These are phyloP conservation scores for Aspergillus luchuensis DNA, from an alignment of 2,329 filamentous ascomycete species.

Conservation along the genomic window DNA sequence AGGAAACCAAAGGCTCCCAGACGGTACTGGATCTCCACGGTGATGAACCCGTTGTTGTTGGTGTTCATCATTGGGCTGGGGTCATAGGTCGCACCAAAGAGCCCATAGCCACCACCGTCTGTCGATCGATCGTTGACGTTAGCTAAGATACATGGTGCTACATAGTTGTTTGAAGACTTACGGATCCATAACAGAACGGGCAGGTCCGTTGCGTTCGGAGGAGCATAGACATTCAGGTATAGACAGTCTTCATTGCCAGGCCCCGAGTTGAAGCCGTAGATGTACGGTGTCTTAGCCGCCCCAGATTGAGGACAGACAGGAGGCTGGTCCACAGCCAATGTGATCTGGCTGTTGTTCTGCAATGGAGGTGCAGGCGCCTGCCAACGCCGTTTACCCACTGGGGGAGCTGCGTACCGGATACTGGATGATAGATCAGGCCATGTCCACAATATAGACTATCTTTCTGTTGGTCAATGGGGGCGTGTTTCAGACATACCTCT, in stretches of 20 bases:
- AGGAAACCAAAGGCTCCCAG: constrained; percentile 23
- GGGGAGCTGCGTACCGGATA: constrained; percentile 40
- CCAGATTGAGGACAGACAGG: constrained; percentile 38
- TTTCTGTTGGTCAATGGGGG: constrained; percentile 10
- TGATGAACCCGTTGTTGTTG: constrained; percentile 53
- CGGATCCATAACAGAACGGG: constrained; percentile 40
- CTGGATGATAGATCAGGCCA: constrained; percentile 18
- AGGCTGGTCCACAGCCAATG: constrained; percentile 30
- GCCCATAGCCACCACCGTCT: constrained; percentile 41
- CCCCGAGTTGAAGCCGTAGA: constrained; percentile 23
- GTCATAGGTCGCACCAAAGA: constrained; percentile 42
- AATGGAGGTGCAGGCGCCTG: constrained; percentile 32
- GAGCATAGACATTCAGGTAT: constrained; percentile 40
- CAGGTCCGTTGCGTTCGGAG: constrained; percentile 22
- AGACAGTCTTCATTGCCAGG: constrained; percentile 39
- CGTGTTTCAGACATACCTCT: constrained; percentile 40
- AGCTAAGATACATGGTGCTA: background rate
- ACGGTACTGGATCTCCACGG: constrained; percentile 54
- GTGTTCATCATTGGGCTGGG: constrained; percentile 48
- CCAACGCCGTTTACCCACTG: constrained; percentile 37
- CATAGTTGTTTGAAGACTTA: constrained; percentile 4
- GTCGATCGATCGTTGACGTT: background rate
- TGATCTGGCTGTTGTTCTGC: constrained; percentile 25
- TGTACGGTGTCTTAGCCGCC: constrained; percentile 14
- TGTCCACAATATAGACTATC: background rate